These are phyloP conservation scores for Chaetomium fimeti DNA, from an alignment of 495 filamentous ascomycete species.

Conservation along the genomic window DNA sequence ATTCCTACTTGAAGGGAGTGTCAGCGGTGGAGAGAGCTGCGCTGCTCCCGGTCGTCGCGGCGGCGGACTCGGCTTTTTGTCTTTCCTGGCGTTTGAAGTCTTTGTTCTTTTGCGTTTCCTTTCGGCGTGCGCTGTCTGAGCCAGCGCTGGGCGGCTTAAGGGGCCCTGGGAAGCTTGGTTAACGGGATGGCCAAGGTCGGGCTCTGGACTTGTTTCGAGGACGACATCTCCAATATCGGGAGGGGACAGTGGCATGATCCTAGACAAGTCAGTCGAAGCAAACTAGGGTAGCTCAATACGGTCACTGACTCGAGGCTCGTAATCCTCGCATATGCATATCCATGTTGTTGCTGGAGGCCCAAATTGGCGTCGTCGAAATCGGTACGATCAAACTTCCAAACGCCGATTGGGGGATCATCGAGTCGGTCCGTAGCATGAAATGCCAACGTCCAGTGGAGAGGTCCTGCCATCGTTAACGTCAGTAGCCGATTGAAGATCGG, in stretches of 20 bases:
- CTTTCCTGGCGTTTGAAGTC: not conserved
- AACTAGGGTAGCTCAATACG: too few relatives aligned
- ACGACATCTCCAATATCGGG: not conserved
- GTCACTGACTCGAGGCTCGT: conserved; percentile 16
- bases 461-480: conserved; percentile 11
- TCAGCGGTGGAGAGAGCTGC: conserved; percentile 3
- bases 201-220: not conserved
- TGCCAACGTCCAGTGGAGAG: conserved; percentile 24
- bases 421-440: conserved; percentile 24
- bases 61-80: not conserved
- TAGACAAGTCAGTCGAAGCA: not conserved
- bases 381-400: conserved; percentile 25
- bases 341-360: conserved; percentile 17
- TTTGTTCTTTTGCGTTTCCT: not conserved
- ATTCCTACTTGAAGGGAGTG: conserved; percentile 2
- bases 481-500: too few relatives aligned
- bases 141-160: not conserved
- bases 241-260: conserved; percentile 7
- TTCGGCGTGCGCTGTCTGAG: not conserved
- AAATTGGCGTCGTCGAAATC: conserved; percentile 28
- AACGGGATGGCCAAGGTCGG: not conserved
- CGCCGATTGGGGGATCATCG: conserved; percentile 19
- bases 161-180: not conserved
- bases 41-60: not conserved
- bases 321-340: conserved; percentile 19